Evolutionary conservation across 352 stramenopile genomes (phyloP).

Genomic region (Pythium sp.): DNA sequence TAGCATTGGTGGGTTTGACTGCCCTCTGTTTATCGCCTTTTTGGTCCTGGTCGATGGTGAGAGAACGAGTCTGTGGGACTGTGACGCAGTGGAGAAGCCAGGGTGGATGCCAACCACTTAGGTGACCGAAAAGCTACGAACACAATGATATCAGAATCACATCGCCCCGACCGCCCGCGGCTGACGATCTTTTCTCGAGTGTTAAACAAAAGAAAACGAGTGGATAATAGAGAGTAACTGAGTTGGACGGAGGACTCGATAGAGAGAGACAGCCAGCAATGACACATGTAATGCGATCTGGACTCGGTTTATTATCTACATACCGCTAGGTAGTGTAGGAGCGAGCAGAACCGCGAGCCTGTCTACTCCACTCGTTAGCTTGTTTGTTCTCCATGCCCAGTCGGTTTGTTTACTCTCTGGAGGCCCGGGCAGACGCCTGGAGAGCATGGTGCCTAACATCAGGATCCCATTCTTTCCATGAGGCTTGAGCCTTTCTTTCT

Average conservation of each 20-base stretch:
- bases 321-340: too few species aligned
- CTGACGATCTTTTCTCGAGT: too few species aligned
- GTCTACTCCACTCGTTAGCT: neutral
- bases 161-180: too few species aligned
- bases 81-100: neutral
- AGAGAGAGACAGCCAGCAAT: neutral
- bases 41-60: neutral
- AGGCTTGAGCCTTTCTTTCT: neutral
- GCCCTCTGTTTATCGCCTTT: neutral
- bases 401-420: neutral
- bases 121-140: too few species aligned
- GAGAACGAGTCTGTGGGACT: neutral
- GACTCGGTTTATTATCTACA: neutral
- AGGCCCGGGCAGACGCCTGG: too few species aligned
- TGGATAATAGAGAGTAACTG: too few species aligned
- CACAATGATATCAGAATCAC: too few species aligned
- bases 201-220: too few species aligned
- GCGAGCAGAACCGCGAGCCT: neutral
- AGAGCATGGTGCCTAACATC: too few species aligned
- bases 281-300: neutral
- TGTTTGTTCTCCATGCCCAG: neutral
- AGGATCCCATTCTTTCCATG: neutral
- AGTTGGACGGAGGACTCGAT: too few species aligned
- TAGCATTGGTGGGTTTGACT: neutral
- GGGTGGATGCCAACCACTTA: too few species aligned